Base-by-base conservation (phyloP, 2,329 filamentous ascomycete species). In the Chrysoporthe deuterocubensis region DNA sequence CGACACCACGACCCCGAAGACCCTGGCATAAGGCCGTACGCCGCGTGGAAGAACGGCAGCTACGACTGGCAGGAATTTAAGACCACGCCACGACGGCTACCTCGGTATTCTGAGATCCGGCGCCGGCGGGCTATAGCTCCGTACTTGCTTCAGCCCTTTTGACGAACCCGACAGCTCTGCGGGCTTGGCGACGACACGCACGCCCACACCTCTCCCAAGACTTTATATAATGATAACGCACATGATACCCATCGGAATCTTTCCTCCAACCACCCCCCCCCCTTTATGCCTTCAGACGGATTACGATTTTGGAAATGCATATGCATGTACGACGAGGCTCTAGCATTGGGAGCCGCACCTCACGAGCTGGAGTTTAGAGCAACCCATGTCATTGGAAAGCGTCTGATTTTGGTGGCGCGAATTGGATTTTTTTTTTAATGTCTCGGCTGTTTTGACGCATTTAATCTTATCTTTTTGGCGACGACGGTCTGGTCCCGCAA, bases 1-100 rank as follows among this genome's bases (percentile, higher is more conserved):
- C 75, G 78, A 73, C 58, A 71, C 54, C 72, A 74, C 70, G 69
- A 72, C n/a, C 42, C 61, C 14, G 69, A 70, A 18, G 61, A 52
- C 54, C 42, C 65, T 1, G 56, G 60, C 37, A 59, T 58, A 7
- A 67, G 58, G 34, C 54, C 59, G 5, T 68, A 70, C 40, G 48
- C 62, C 67, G 63, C 66, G 46, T 66, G 64, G 32, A 59, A 65
- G 14, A 68, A 67, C 21, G 54, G 32, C 3, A 71, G 63, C 9
- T 69, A 68, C 43, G 75, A 77, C 68, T 77, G 75, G 75, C 71
- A 73, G n/a, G 57, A 70, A 8, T 74, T 72, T 57, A 73, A 64
- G 21, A 65, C 61, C n/a, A 67, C 69, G 18, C 64, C 69, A 21
- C 66, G 67, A 43, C 57, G 59, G 14, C 62, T 62, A 50, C 64